These are phyloP conservation scores for Tolypocladium endophyticum DNA, from an alignment of 2,329 filamentous ascomycete genomes.

Conservation along the genomic window DNA sequence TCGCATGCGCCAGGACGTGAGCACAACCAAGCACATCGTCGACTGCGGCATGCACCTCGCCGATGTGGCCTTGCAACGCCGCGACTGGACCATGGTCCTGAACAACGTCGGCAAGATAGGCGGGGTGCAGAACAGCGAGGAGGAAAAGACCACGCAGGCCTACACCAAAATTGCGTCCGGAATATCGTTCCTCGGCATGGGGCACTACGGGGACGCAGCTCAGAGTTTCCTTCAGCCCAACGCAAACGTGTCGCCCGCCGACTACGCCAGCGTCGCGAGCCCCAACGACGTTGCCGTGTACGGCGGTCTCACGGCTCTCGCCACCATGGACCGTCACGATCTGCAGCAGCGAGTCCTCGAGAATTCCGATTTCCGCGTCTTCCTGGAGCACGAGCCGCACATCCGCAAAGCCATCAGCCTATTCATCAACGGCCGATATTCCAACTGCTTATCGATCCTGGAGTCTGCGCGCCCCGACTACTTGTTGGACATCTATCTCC, in stretches of 20 bases:
- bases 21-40: conserved; percentile 69
- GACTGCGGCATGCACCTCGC: conserved; percentile 75
- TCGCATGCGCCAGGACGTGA: conserved; percentile 86
- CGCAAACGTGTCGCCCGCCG: conserved; percentile 33
- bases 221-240: conserved; percentile 57
- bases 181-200: conserved; percentile 36
- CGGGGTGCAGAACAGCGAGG: conserved; percentile 34
- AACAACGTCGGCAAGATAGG: conserved; percentile 53
- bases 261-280: conserved; percentile 62
- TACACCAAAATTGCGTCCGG: conserved; percentile 43
- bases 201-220: conserved; percentile 53
- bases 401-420: conserved; percentile 82
- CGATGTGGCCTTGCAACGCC: conserved; percentile 62
- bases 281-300: conserved; percentile 88
- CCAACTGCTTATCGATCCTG: conserved; percentile 70
- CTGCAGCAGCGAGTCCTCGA: conserved; percentile 70
- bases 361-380: conserved; percentile 69
- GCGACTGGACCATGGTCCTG: conserved; percentile 64
- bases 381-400: conserved; percentile 87
- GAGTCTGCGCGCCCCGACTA: conserved; percentile 78
- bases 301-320: conserved; percentile 79
- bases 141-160: conserved; percentile 32
- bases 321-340: conserved; percentile 72
- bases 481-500: conserved; percentile 79
- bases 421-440: conserved; percentile 87